A percentile compares a stretch with the other conserved stretches of the same genome.
These are phyloP conservation scores for Phytomonas francai DNA, from an alignment of 208 protist genomes.

Conservation along the genomic window DNA sequence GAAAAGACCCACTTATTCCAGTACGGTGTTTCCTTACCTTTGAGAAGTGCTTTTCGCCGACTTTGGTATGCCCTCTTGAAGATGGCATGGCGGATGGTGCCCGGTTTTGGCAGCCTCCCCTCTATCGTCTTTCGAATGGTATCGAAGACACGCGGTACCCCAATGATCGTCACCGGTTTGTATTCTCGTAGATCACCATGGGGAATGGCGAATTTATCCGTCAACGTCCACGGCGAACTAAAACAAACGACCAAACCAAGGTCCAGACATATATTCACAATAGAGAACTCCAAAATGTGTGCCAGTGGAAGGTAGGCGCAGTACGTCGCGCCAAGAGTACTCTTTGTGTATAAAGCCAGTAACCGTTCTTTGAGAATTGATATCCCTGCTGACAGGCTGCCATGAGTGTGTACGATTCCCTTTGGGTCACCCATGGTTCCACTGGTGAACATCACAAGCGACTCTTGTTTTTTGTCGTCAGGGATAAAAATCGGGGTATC, in stretches of 20 bases:
- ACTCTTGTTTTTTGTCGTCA: constrained; percentile 25
- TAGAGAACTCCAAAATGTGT: constrained; percentile 90
- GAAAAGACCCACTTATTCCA: constrained; percentile 76
- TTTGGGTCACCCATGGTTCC: constrained; percentile 88
- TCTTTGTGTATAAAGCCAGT: constrained; percentile 20
- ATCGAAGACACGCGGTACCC: constrained; percentile 85
- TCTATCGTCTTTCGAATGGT: constrained; percentile 70
- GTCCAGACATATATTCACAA: constrained; percentile 61
- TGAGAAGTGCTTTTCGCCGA: constrained; percentile 43
- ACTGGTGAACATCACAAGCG: constrained; percentile 81
- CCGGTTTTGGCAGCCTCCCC: constrained; percentile 41
- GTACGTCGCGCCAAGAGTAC: constrained; percentile 44
- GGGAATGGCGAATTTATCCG: constrained; percentile 51
- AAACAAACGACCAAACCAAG: constrained; percentile 69
- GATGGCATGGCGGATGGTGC: constrained; percentile 47
- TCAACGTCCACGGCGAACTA: constrained; percentile 67
- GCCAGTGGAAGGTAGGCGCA: constrained; percentile 87
- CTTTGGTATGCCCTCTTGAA: constrained; percentile 66
- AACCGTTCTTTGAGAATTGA: constrained; percentile 6
- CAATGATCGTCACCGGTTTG: constrained; percentile 52
- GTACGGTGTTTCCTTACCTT: constrained; percentile 75
- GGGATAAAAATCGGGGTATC: constrained; percentile 16
- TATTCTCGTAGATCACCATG: constrained; percentile 80
- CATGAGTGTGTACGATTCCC: constrained; percentile 82
- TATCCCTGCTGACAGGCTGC: constrained; percentile 42